Evolutionary conservation across 2,329 filamentous ascomycete genomes (phyloP).

Genomic region (Chaetomium globosum): DNA sequence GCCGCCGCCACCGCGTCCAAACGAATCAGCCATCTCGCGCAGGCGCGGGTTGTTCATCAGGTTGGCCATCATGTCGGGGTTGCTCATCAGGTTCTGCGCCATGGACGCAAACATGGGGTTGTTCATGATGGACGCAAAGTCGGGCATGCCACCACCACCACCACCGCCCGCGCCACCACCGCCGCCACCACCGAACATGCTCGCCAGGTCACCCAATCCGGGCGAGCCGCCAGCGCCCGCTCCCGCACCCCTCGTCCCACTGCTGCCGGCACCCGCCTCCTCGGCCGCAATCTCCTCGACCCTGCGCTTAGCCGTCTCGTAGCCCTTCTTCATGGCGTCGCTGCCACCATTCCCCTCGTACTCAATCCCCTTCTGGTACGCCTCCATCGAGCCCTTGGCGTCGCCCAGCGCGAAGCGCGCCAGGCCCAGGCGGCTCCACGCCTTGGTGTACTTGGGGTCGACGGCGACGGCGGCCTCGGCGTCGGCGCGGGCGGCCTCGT

Average conservation of each 20-base stretch:
- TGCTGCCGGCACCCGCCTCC: conserved; percentile 45
- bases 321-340: conserved; percentile 96
- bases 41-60: conserved; percentile 93
- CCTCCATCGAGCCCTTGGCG: conserved; percentile 88
- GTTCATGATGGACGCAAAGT: conserved; percentile 84
- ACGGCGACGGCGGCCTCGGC: conserved; percentile 86
- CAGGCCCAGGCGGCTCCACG: conserved; percentile 90
- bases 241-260: conserved; percentile 13
- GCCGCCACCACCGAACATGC: conserved; percentile 68
- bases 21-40: conserved; percentile 81
- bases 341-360: conserved; percentile 91
- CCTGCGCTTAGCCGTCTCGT: conserved; percentile 85
- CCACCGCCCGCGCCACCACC: conserved; percentile 48
- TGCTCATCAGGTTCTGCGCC: conserved; percentile 96
- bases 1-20: conserved; percentile 69
- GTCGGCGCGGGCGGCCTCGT: conserved; percentile 80
- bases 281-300: conserved; percentile 75
- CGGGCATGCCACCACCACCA: conserved; percentile 77
- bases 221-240: conserved; percentile 48
- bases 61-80: conserved; percentile 88
- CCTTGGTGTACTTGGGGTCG: conserved; percentile 94
- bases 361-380: conserved; percentile 90
- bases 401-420: conserved; percentile 91
- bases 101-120: conserved; percentile 98
- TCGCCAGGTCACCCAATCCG: conserved; percentile 70